Percentiles rank a stretch among this genome's conserved stretches.
Evolutionary conservation across 495 filamentous ascomycete species (phyloP).

Genomic region (Aspergillus egyptiacus): DNA sequence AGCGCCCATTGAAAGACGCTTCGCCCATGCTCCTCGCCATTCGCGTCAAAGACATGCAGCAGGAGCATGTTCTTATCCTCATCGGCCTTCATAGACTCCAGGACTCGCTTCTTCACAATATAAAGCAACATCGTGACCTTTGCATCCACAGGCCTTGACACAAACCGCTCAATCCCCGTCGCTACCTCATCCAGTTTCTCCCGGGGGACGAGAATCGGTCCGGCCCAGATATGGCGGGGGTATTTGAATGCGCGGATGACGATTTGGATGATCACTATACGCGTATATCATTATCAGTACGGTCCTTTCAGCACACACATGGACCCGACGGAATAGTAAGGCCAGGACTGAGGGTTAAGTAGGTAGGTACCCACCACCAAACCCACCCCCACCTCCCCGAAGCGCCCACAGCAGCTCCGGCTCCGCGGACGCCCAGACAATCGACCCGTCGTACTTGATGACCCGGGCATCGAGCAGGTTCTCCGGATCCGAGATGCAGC

Average conservation of each 20-base stretch:
- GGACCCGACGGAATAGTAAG: no score
- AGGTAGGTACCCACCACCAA: constrained; percentile 28
- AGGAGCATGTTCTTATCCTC: constrained; percentile 11
- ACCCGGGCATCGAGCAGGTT: constrained; percentile 19
- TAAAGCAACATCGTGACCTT: constrained; percentile 15
- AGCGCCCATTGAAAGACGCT: constrained; percentile 13
- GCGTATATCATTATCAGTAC: neutral
- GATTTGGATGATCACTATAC: constrained; percentile 4
- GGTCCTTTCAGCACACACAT: neutral
- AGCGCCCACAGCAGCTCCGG: constrained; percentile 40
- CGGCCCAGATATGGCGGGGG: constrained; percentile 15
- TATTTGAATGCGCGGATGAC: constrained; percentile 11
- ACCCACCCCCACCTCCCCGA: constrained; percentile 43
- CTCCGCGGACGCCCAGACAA: constrained; percentile 18
- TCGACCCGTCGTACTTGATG: constrained; percentile 16
- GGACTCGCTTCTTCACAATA: constrained; percentile 6
- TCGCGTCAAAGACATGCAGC: constrained; percentile 11
- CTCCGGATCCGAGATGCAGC: constrained; percentile 11
- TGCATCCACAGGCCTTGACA: constrained; percentile 1
- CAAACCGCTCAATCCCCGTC: constrained; percentile 3
- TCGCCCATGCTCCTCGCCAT: constrained; percentile 13
- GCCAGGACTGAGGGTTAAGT: neutral
- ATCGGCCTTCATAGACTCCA: neutral
- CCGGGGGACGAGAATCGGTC: constrained; percentile 13
- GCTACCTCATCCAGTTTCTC: constrained; percentile 7